Evolutionary conservation across 805 yeast species (phyloP).

Genomic region (Suhomyces emberorum): DNA sequence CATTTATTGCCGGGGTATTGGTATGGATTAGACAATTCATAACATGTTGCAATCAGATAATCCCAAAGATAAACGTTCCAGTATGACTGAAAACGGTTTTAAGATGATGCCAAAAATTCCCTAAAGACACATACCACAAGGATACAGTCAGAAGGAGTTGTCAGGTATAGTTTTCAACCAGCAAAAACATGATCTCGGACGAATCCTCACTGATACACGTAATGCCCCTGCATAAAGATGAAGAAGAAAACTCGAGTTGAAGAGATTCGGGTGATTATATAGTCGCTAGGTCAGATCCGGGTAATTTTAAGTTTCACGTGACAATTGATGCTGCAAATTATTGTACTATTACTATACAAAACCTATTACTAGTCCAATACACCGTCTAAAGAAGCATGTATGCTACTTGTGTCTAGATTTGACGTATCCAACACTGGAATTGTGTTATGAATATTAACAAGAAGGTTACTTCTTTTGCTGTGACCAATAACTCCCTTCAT

Average conservation of each 20-base stretch:
- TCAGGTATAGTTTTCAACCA: slow-evolving; percentile 99
- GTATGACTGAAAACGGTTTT: no score
- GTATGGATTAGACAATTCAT: neutral
- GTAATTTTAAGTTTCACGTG: slow-evolving; percentile 3
- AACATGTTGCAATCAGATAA: neutral
- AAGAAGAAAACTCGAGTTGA: slow-evolving; percentile 27
- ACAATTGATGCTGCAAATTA: neutral
- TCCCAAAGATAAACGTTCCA: neutral
- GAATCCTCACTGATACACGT: slow-evolving; percentile 99
- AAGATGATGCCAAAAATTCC: slow-evolving; percentile 86
- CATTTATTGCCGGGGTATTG: no score
- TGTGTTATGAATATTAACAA: no score
- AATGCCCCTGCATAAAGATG: slow-evolving; percentile 99
- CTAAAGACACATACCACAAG: slow-evolving; percentile 51
- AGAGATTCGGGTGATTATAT: slow-evolving; percentile 11
- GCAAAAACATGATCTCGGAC: slow-evolving; percentile 99
- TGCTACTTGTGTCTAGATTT: no score
- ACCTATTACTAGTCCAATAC: no score
- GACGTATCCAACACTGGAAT: no score
- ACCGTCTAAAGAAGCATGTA: no score
- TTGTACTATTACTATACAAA: no score
- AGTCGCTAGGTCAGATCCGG: slow-evolving; percentile 4
- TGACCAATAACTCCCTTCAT: neutral
- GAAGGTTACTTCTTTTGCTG: neutral
- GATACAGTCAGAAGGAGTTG: slow-evolving; percentile 57